Percentiles rank a stretch among this genome's conserved stretches.
Conservation (phyloP, 768 basidiomycete genomes). For the Rhodotorula paludigena region DNA sequence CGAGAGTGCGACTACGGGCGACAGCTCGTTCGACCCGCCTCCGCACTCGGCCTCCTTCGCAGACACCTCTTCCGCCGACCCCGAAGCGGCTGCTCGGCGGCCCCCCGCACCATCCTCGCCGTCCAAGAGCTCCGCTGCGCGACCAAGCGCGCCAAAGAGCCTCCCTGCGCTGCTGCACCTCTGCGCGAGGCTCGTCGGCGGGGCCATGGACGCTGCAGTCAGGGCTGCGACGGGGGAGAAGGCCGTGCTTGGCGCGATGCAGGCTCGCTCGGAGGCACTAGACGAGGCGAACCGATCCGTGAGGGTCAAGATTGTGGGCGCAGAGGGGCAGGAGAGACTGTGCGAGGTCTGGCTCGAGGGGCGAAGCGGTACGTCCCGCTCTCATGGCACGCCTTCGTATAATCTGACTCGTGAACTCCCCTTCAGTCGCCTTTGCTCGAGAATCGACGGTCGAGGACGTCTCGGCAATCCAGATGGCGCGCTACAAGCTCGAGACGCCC, state of each 20-base stretch:
- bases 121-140: neutral
- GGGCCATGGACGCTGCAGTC: neutral
- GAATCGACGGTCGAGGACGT: neutral
- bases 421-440: neutral
- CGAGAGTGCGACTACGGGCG: too few species aligned
- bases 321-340: neutral
- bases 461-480: neutral
- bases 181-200: conserved; percentile 3
- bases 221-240: neutral
- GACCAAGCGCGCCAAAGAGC: neutral
- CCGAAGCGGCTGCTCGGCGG: neutral
- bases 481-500: neutral
- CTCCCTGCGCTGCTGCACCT: conserved; percentile 19
- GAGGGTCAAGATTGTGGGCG: too few species aligned
- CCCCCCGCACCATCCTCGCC: neutral
- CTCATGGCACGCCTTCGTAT: neutral
- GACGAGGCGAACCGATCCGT: neutral
- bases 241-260: neutral
- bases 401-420: too few species aligned
- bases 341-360: neutral
- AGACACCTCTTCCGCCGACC: neutral
- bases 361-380: neutral
- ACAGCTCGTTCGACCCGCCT: too few species aligned
- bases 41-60: neutral
- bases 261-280: neutral